Evolutionary conservation across 352 stramenopile species (phyloP), one percentile per base, ranked within the genome.

Genomic region (Phytopythium delawarense): DNA sequence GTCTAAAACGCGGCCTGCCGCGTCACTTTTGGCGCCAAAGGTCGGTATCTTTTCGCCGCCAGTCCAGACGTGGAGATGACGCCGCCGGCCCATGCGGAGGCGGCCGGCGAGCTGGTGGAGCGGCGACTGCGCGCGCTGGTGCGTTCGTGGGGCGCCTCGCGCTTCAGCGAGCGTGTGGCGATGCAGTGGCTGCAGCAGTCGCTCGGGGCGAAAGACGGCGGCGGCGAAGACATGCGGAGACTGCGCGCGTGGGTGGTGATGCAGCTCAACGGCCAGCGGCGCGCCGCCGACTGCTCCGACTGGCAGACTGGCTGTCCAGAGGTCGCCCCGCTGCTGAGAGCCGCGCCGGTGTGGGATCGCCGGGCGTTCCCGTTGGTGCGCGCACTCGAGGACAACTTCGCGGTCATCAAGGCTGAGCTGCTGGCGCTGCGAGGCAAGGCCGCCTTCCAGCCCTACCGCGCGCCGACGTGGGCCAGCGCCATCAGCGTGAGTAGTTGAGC

Each of bases 361-460:
- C 63, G 32, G 15, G 21, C 54, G 34, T 85, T 91, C 55, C 64
- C 77, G 11, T 89, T 74, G 72, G 62, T 90, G 16, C 23, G 59
- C 34, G 58, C 20, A 2, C 79, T 92, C 11, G 80, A 91, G 65
- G 61, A 45, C 18, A 76, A 79, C 51, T 87, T 81, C 56, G 52
- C 65, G 0, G 63, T 74, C 7, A 91, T 94, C 59, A 79, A 80
- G 28, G 44, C 72, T 3, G 87, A 94, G 69, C 70, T 96, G 12
- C 59, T 91, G 32, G 63, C 69, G 55, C 68, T 91, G 13, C 72
- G 65, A 54, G 49, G n/a, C 60, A 64, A 70, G 52, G 64, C 69
- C 2, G 76, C 65, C 7, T 94, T 96, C 64, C 87, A 94, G 62
- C 85, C 79, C 15, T 96, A 96, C 50, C 72, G 83, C 34, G 84